These are phyloP conservation scores for Chaetomium sp. DNA, from an alignment of 2,329 filamentous ascomycete genomes.

Conservation along the genomic window DNA sequence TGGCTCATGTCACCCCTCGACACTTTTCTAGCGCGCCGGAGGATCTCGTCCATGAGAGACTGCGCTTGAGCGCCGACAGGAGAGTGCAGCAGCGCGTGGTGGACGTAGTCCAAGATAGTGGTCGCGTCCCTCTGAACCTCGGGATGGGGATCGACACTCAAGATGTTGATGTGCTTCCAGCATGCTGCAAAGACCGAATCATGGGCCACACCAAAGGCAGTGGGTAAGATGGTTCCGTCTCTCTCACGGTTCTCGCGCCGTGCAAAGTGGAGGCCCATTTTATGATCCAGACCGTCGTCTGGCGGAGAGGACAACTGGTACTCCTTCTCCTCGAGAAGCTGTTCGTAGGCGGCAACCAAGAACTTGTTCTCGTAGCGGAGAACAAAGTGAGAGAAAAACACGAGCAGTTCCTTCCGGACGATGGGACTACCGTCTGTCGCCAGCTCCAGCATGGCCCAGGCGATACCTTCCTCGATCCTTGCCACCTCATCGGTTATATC, in stretches of 20 bases:
- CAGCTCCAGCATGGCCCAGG: constrained; percentile 87
- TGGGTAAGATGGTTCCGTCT: constrained; percentile 60
- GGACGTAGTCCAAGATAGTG: constrained; percentile 82
- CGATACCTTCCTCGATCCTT: constrained; percentile 86
- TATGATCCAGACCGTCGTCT: constrained; percentile 60
- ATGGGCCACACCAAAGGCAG: constrained; percentile 66
- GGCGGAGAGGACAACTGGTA: constrained; percentile 60
- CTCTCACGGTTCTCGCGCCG: constrained; percentile 57
- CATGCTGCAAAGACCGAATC: constrained; percentile 91
- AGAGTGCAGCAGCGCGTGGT: constrained; percentile 76
- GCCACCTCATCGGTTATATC: constrained; percentile 90
- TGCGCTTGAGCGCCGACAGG: constrained; percentile 72
- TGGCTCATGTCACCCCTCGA: constrained; percentile 48
- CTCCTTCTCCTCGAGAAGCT: constrained; percentile 80
- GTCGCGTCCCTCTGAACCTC: constrained; percentile 86
- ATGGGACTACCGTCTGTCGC: constrained; percentile 91
- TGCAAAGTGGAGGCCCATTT: constrained; percentile 65
- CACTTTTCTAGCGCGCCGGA: constrained; percentile 52
- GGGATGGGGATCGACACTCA: constrained; percentile 92
- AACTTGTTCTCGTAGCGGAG: constrained; percentile 91
- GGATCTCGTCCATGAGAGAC: constrained; percentile 72
- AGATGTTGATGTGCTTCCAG: constrained; percentile 89
- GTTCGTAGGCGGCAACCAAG: constrained; percentile 87
- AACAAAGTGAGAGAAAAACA: constrained; percentile 92
- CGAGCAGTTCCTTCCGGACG: constrained; percentile 88